Conservation (phyloP, 2,329 filamentous ascomycete genomes). For the Didymella pomorum region DNA sequence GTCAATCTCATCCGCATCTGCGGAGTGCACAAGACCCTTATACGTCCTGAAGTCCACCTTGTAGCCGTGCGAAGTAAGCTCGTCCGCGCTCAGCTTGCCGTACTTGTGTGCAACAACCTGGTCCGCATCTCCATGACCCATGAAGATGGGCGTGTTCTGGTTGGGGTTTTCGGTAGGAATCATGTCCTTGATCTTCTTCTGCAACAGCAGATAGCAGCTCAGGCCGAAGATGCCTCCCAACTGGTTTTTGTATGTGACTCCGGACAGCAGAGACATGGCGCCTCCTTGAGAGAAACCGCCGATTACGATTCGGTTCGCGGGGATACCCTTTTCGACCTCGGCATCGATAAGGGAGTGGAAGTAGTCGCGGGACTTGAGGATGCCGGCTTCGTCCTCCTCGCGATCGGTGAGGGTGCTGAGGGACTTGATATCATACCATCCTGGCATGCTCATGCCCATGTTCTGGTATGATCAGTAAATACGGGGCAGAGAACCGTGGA, state of each 20-base stretch:
- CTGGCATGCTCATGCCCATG: conserved; percentile 80
- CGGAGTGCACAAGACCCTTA: conserved; percentile 75
- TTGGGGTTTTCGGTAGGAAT: conserved; percentile 62
- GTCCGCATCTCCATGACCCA: conserved; percentile 87
- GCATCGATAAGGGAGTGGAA: conserved; percentile 80
- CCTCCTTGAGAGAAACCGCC: conserved; percentile 89
- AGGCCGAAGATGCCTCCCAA: conserved; percentile 89
- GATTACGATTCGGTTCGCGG: conserved; percentile 81
- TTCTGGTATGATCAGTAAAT: conserved; percentile 62
- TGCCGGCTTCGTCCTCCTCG: conserved; percentile 74
- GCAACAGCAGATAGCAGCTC: conserved; percentile 80
- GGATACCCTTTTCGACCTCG: conserved; percentile 82
- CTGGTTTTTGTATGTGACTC: conserved; percentile 75
- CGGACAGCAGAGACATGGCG: conserved; percentile 83
- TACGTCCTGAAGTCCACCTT: conserved; percentile 80
- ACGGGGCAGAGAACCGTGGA: not conserved
- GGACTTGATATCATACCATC: conserved; percentile 79
- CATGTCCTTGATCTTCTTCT: conserved; percentile 66
- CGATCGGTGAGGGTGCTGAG: conserved; percentile 56
- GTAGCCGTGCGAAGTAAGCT: conserved; percentile 73
- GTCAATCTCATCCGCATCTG: conserved; percentile 79
- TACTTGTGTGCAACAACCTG: conserved; percentile 73
- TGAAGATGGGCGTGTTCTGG: conserved; percentile 81
- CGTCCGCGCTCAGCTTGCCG: conserved; percentile 71
- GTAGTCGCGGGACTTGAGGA: conserved; percentile 75